phyloP scores from a whole-genome alignment of 2,329 filamentous ascomycete genomes.

The Pseudogymnoascus sp. region DNA sequence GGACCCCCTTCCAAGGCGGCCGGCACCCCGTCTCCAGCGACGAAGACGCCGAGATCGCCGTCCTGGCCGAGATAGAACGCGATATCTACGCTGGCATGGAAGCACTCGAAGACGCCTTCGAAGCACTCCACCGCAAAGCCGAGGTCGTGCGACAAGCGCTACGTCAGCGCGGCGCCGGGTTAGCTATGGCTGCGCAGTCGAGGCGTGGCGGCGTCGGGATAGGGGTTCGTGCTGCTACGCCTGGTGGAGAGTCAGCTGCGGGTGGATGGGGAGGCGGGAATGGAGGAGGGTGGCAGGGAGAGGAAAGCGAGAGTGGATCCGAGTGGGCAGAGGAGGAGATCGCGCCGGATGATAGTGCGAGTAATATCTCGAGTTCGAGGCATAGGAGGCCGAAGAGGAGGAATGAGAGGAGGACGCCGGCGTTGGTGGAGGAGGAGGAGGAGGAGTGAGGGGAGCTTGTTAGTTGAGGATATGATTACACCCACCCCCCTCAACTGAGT shows the following conservation, averaged over 20 bases:
- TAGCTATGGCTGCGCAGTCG: conserved; percentile 38
- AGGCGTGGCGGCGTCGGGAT: conserved; percentile 18
- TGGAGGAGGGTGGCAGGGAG: conserved; percentile 24
- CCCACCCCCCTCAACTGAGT: too few relatives aligned
- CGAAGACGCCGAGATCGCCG: conserved; percentile 87
- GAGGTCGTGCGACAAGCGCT: conserved; percentile 73
- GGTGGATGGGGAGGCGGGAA: conserved; percentile 14
- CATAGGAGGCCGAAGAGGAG: conserved; percentile 61
- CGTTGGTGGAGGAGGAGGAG: conserved; percentile 63
- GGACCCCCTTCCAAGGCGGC: conserved; percentile 28
- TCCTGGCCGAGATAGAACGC: conserved; percentile 82
- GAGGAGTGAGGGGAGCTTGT: conserved; percentile 36
- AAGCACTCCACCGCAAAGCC: conserved; percentile 79
- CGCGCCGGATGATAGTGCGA: conserved; percentile 72
- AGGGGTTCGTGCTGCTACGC: conserved; percentile 38
- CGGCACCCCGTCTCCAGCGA: conserved; percentile 73
- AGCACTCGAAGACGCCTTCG: conserved; percentile 86
- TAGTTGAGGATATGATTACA: too few relatives aligned
- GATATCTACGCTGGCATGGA: conserved; percentile 96
- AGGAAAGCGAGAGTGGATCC: conserved; percentile 34
- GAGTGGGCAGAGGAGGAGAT: conserved; percentile 49
- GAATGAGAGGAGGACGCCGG: conserved; percentile 64
- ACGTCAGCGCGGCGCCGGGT: conserved; percentile 73
- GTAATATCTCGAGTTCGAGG: conserved; percentile 69
- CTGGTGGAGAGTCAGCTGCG: conserved; percentile 29